Percentiles rank a stretch among this genome's conserved stretches.
phyloP scores from a whole-genome alignment of 208 protist species.

The Acanthamoeba polyphaga region DNA sequence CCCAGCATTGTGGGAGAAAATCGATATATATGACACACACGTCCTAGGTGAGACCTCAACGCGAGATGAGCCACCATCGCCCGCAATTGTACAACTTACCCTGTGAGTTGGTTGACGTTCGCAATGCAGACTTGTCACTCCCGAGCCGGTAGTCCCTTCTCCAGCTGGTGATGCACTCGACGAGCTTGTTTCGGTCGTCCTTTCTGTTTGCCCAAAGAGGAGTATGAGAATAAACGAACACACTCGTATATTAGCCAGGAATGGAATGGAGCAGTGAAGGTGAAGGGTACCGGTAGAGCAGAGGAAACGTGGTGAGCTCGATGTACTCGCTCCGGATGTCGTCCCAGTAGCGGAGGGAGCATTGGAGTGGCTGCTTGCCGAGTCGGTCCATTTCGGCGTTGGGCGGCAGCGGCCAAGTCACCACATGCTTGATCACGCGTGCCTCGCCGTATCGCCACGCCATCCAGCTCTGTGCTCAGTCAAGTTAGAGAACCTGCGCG shows the following conservation, averaged over 20 bases:
- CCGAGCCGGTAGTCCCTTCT: neutral
- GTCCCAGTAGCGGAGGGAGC: slow-evolving; percentile 48
- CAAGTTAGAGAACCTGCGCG: too few species aligned
- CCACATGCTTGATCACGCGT: neutral
- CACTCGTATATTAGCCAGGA: too few species aligned
- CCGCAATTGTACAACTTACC: neutral
- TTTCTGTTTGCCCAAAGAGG: neutral
- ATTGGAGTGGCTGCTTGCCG: neutral
- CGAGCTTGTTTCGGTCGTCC: neutral
- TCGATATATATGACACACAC: neutral
- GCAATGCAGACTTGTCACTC: slow-evolving; percentile 64
- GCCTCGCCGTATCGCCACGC: slow-evolving; percentile 52
- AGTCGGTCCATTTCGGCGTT: neutral
- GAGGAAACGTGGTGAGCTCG: slow-evolving; percentile 15
- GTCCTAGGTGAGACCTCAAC: neutral
- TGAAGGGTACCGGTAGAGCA: neutral
- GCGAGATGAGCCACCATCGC: neutral
- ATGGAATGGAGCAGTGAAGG: too few species aligned
- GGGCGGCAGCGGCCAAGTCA: neutral
- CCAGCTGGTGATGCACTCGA: slow-evolving; percentile 5
- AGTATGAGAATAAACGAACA: neutral
- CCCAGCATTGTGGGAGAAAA: slow-evolving; percentile 57
- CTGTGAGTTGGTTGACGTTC: neutral
- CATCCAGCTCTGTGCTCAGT: slow-evolving; percentile 29
- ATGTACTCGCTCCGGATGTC: slow-evolving; percentile 14